These are phyloP conservation scores for Heritiera fomes DNA, from an alignment of 345 rosid genomes.

Conservation along the genomic window DNA sequence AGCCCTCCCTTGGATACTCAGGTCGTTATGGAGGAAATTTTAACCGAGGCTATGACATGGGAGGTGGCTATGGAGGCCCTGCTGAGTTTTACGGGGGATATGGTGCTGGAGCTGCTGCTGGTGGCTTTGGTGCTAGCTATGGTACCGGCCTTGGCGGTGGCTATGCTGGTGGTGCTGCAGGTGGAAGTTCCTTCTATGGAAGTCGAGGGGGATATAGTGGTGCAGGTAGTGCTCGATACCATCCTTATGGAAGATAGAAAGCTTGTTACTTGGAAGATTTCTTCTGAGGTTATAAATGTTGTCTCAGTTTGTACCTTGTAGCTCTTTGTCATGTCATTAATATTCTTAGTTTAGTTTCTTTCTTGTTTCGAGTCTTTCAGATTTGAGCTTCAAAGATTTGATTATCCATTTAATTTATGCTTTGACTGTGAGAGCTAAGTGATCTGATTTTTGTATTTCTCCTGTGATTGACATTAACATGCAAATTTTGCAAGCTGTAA, in stretches of 20 bases:
- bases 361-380: neutral
- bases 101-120: constrained; percentile 44
- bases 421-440: constrained; percentile 14
- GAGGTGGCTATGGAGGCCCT: constrained; percentile 63
- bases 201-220: constrained; percentile 61
- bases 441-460: neutral
- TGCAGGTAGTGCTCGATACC: constrained; percentile 71
- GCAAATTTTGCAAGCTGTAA: constrained; percentile 13
- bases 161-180: constrained; percentile 35
- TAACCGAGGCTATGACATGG: constrained; percentile 62
- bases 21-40: constrained; percentile 77
- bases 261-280: neutral
- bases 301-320: constrained; percentile 20
- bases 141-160: constrained; percentile 43
- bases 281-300: neutral
- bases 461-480: constrained; percentile 4
- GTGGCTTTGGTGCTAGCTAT: constrained; percentile 48
- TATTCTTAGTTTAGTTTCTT: constrained; percentile 5
- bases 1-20: constrained; percentile 65
- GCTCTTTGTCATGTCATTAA: neutral
- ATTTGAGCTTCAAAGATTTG: neutral
- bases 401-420: neutral
- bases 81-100: constrained; percentile 60
- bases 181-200: constrained; percentile 43
- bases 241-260: constrained; percentile 84